These are phyloP conservation scores for Gyromitra esculenta DNA, from an alignment of 2,329 filamentous ascomycete genomes.

Conservation along the genomic window DNA sequence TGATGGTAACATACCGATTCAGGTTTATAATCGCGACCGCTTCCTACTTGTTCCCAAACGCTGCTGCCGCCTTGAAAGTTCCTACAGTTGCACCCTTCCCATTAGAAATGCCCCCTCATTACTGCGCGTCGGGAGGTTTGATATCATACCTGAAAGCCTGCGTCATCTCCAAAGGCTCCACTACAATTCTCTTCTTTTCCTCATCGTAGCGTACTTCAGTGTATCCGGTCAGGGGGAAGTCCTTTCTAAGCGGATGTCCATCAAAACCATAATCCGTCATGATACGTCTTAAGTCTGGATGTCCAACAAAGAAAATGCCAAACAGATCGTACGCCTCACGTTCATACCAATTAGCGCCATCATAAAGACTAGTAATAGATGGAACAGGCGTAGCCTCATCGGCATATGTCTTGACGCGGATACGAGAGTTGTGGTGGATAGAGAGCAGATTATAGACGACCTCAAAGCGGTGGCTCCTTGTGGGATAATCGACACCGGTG, in stretches of 20 bases:
- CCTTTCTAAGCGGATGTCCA: constrained; percentile 94
- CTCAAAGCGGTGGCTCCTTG: constrained; percentile 94
- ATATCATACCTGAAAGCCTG: constrained; percentile 75
- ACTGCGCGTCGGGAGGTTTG: not conserved
- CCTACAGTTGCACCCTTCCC: constrained; percentile 73
- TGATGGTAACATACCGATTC: constrained; percentile 53
- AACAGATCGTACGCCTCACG: constrained; percentile 97
- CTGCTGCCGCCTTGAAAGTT: constrained; percentile 93
- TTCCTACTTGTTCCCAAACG: constrained; percentile 72
- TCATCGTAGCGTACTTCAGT: constrained; percentile 98
- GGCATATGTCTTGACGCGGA: constrained; percentile 98
- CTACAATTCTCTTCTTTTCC: constrained; percentile 99
- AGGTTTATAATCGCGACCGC: constrained; percentile 55
- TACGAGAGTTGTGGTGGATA: constrained; percentile 93
- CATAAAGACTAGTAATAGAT: constrained; percentile 83
- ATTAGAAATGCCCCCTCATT: constrained; percentile 6
- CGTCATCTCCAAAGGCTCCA: constrained; percentile 95
- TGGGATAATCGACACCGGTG: constrained; percentile 95
- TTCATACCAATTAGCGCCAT: constrained; percentile 99
- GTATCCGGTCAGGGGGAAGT: constrained; percentile 97
- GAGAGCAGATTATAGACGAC: constrained; percentile 97
- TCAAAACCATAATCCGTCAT: constrained; percentile 99
- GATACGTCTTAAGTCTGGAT: constrained; percentile 94
- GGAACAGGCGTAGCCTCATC: constrained; percentile 95
- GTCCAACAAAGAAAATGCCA: constrained; percentile 93